These are phyloP conservation scores for Cichorium intybus DNA, from an alignment of 140 eudicot species.

Conservation along the genomic window DNA sequence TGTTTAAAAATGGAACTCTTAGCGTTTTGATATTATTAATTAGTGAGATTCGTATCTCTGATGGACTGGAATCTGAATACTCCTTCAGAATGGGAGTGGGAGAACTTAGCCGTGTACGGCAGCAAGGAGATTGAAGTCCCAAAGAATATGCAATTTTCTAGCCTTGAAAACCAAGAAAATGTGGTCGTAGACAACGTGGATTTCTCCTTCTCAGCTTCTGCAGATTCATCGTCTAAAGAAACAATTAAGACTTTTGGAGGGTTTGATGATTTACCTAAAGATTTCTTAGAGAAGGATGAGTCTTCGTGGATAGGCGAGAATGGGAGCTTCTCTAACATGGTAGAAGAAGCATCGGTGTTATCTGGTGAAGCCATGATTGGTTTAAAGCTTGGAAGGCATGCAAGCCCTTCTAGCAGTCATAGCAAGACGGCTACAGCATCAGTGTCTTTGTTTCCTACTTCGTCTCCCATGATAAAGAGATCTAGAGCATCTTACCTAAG, in stretches of 20 bases:
- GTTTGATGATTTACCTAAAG: constrained; percentile 30
- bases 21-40: constrained; percentile 11
- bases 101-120: constrained; percentile 40
- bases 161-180: constrained; percentile 25
- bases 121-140: constrained; percentile 35
- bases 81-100: constrained; percentile 51
- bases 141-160: constrained; percentile 27
- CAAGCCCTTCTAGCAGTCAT: constrained; percentile 19
- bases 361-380: constrained; percentile 50
- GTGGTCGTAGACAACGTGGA: constrained; percentile 15
- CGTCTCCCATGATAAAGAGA: constrained; percentile 43
- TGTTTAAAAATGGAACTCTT: constrained; percentile 23
- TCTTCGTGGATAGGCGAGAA: constrained; percentile 33
- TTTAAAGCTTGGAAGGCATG: constrained; percentile 47
- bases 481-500: constrained; percentile 41
- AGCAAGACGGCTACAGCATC: constrained; percentile 22
- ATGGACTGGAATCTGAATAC: constrained; percentile 50
- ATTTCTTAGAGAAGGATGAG: constrained; percentile 31
- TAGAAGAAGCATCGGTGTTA: constrained; percentile 36
- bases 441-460: constrained; percentile 18
- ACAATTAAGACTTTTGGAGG: constrained; percentile 21
- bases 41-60: not conserved
- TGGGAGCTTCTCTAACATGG: constrained; percentile 31
- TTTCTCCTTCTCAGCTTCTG: constrained; percentile 37
- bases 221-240: constrained; percentile 29